Conservation (phyloP, 2,329 filamentous ascomycete genomes). For the Sporothrix variecibatus region DNA sequence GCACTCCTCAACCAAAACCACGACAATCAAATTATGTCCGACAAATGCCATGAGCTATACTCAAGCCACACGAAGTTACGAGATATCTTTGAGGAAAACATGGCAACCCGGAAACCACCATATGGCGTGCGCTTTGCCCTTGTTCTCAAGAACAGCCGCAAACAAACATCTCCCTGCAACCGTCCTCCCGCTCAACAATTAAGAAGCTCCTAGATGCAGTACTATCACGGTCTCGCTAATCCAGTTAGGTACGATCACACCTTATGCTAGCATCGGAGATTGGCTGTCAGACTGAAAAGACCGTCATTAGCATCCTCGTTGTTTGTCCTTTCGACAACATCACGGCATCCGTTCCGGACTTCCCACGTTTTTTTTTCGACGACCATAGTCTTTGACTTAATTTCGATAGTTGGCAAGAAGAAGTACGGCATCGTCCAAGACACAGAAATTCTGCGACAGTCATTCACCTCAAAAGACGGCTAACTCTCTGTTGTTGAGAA, state of each 20-base stretch:
- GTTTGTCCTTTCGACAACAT: neutral
- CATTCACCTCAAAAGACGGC: neutral
- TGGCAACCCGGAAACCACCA: neutral
- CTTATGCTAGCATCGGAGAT: neutral
- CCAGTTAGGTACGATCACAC: neutral
- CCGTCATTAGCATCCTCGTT: neutral
- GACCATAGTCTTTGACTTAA: neutral
- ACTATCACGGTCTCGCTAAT: neutral
- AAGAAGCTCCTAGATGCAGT: neutral
- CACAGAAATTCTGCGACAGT: neutral
- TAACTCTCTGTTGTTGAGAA: neutral
- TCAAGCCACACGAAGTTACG: no score
- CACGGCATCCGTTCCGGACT: neutral
- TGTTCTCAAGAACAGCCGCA: no score
- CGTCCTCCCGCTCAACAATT: neutral
- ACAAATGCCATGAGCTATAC: no score
- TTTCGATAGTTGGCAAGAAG: neutral
- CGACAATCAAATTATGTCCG: no score
- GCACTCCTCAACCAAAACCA: no score
- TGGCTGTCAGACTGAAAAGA: neutral
- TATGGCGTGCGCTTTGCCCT: no score
- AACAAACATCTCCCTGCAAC: neutral
- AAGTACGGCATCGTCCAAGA: no score
- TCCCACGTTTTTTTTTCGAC: neutral
- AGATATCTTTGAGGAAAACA: no score